Base-by-base conservation (phyloP, 2,329 filamentous ascomycete species). In the Ophiognomonia clavigignenti-juglandacearum region DNA sequence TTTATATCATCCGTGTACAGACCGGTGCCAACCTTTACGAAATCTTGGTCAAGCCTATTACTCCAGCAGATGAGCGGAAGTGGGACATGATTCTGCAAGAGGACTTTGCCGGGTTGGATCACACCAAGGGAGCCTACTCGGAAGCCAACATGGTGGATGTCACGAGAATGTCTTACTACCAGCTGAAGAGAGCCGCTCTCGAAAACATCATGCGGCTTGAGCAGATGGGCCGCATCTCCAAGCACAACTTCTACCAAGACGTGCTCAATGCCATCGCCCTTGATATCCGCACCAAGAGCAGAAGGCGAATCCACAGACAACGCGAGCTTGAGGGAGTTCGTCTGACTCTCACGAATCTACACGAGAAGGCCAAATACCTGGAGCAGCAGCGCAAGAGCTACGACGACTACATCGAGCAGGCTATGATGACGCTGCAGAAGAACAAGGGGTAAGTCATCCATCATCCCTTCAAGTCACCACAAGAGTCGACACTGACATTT, bases 361-460 rank as follows among this genome's bases (percentile, higher is more conserved):
- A 88, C 65, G 82, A 90, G 57, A 93, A 98, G 70, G 91, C 92
- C 31, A 80, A 83, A 55, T 98, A 95, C 68, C 78, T 98, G 9
- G 93, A 98, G 62, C 86, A 90, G 57, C 93, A 98, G 69, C 81
- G 95, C 51, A 96, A 96, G 75, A 93, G 85, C 55, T 98, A 98
- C 70, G 96, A 98, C 63, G 90, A 98, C 70, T 98, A 98, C 68
- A 96, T 98, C 61, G 95, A 98, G 70, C 91, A 96, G 66, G 92
- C 93, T 40, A 96, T 98, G 88, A 78, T 91, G 51, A 98, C 95
- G 4, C 75, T 98, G 49, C 93, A 97, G 66, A 96, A 88, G 69
- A 95, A 96, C 67, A 96, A 96, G 69, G 91, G 86, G 80, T 85
- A 75, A 64, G 78, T 66, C 39, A 32, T n/a, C 27, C 20, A 31